phyloP scores from a whole-genome alignment of 352 stramenopile genomes.

The Thalassiosira ordinaria region DNA sequence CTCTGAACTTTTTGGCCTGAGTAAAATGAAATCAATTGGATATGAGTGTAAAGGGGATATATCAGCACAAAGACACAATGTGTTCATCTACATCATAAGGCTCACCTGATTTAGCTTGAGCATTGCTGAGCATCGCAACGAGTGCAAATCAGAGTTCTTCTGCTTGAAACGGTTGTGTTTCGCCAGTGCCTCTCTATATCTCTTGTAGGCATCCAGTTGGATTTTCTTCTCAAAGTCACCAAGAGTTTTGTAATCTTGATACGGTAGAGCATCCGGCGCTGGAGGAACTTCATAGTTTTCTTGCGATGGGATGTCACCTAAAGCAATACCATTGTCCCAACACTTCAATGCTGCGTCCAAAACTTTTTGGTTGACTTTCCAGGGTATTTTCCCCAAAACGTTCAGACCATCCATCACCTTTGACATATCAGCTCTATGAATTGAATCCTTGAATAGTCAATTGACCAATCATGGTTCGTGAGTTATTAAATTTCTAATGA shows the following conservation, averaged over 20 bases:
- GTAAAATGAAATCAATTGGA: too few relatives aligned
- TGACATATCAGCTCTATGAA: slow-evolving; percentile 89
- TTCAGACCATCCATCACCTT: slow-evolving; percentile 92
- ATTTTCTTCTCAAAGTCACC: slow-evolving; percentile 81
- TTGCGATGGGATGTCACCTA: slow-evolving; percentile 93
- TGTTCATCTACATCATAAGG: too few relatives aligned
- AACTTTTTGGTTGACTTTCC: slow-evolving; percentile 94
- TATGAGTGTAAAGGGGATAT: too few relatives aligned
- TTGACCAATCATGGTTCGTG: slow-evolving; percentile 13
- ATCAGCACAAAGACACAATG: too few relatives aligned
- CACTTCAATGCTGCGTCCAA: slow-evolving; percentile 91
- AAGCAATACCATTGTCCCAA: slow-evolving; percentile 90
- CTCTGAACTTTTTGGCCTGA: slow-evolving; percentile 94
- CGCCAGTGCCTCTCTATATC: slow-evolving; percentile 61
- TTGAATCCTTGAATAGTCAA: slow-evolving; percentile 86
- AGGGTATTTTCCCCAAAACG: slow-evolving; percentile 91
- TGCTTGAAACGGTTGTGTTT: slow-evolving; percentile 77
- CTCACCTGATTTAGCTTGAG: slow-evolving; percentile 96
- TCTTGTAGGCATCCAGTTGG: slow-evolving; percentile 63
- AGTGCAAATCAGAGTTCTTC: slow-evolving; percentile 91
- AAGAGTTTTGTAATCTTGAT: slow-evolving; percentile 81
- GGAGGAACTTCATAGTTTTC: slow-evolving; percentile 79
- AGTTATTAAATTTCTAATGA: too few relatives aligned
- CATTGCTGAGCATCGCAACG: slow-evolving; percentile 92
- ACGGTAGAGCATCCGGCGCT: slow-evolving; percentile 54